These are phyloP conservation scores for Pseudovirgaria hyperparasitica DNA, from an alignment of 2,329 filamentous ascomycete genomes.

Conservation along the genomic window DNA sequence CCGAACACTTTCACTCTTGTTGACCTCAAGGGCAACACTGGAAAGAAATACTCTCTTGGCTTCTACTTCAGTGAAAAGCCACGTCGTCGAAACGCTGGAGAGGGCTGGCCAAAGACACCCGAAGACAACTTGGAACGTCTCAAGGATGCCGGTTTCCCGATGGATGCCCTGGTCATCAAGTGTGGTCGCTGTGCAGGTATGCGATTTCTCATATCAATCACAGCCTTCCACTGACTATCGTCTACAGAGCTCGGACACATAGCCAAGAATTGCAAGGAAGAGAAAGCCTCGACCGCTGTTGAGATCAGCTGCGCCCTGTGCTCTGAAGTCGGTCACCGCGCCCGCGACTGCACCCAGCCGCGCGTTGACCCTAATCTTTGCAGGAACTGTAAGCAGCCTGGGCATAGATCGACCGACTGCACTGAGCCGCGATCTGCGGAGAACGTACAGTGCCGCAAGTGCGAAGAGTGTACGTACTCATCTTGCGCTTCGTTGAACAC, in stretches of 20 bases:
- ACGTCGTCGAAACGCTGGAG: slow-evolving; percentile 36
- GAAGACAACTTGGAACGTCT: slow-evolving; percentile 53
- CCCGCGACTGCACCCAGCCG: slow-evolving; percentile 47
- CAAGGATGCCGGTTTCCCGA: slow-evolving; percentile 51
- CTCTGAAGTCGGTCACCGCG: slow-evolving; percentile 48
- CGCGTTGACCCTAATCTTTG: slow-evolving; percentile 52
- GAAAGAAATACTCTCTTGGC: slow-evolving; percentile 50
- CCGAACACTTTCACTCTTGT: slow-evolving; percentile 35
- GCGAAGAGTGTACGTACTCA: slow-evolving; percentile 38
- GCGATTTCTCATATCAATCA: slow-evolving; percentile 5
- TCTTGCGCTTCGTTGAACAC: slow-evolving; percentile 1
- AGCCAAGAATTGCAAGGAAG: slow-evolving; percentile 43
- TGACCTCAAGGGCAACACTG: slow-evolving; percentile 42
- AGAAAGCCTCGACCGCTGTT: slow-evolving; percentile 28
- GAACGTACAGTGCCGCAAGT: slow-evolving; percentile 54
- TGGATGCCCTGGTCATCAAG: slow-evolving; percentile 44
- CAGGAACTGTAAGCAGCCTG: slow-evolving; percentile 50
- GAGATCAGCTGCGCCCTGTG: slow-evolving; percentile 55
- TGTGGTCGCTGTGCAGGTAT: slow-evolving; percentile 47
- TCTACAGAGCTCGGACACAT: slow-evolving; percentile 48
- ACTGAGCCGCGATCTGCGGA: slow-evolving; percentile 35
- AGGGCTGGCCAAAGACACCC: slow-evolving; percentile 44
- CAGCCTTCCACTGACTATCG: slow-evolving; percentile 1
- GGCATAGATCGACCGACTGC: slow-evolving; percentile 24
- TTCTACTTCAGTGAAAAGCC: slow-evolving; percentile 49